Evolutionary conservation across 352 stramenopile genomes (phyloP), one percentile per base, ranked within the genome.

Genomic region (Phytophthora foliorum): DNA sequence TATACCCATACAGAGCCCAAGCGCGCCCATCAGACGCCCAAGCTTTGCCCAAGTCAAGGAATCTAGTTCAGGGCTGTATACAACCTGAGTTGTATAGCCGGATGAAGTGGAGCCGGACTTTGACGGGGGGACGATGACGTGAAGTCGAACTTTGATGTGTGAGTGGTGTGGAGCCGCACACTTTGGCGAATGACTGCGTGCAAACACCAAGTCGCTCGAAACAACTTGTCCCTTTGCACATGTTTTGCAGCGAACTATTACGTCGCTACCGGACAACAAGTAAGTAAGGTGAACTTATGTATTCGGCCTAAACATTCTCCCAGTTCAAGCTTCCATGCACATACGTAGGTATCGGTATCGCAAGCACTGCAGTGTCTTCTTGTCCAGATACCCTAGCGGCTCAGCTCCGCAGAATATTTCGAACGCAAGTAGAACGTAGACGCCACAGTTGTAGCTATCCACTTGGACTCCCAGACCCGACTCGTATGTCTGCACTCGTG

Each of bases 391-490:
- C 13, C 45, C 36, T 4, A 57, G 46, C 3, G 31, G 14, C 7
- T 24, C 5, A 6, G 41, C 41, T 29, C 32, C 34, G 14, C 22
- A 41, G 34, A 69, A 63, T 3, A 63, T 50, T 6, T 64, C 54
- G 34, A 70, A 64, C 0, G 36, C 45, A 10, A 70, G 36, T 2
- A 70, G 27, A 7, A 64, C 54, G 54, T 70, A 60, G 6, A 70
- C 19, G 1, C 46, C 45, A 13, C 54, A 70, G 29, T 70, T 64
- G 46, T 70, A 64, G 48, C 38, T 59, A 29, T 70, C 54, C 5
- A 38, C n/a, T 36, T 70, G 46, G 34, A 54, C 22, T 16, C 54
- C 53, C 9, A 70, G 13, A 7, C 57, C 34, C 2, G 34, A 38
- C 7, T 49, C 25, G 16, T 41, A 41, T 11, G 10, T 50, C 21